Evolutionary conservation across 495 filamentous ascomycete genomes (phyloP).

Genomic region (Pyrenula massariospora): DNA sequence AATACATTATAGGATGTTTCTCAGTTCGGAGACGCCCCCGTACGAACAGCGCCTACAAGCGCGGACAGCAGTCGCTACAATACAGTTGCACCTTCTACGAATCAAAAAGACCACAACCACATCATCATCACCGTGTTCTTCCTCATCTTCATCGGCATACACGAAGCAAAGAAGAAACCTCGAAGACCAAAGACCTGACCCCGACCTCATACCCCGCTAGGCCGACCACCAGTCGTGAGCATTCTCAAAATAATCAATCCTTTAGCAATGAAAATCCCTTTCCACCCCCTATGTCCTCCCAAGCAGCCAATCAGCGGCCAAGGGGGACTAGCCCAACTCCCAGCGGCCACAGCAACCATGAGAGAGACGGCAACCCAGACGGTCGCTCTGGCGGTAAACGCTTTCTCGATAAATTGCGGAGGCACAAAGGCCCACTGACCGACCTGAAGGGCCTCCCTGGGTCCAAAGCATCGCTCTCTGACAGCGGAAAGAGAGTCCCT

Average conservation of each 20-base stretch:
- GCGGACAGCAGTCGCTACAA: constrained; percentile 58
- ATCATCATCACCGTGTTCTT: constrained; percentile 38
- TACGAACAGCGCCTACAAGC: constrained; percentile 58
- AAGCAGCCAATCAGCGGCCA: constrained; percentile 31
- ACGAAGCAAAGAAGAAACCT: constrained; percentile 60
- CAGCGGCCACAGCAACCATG: constrained; percentile 47
- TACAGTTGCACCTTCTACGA: constrained; percentile 19
- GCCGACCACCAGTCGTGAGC: constrained; percentile 58
- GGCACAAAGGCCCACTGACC: constrained; percentile 44
- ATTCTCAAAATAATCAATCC: constrained; percentile 43
- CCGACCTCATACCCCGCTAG: constrained; percentile 33
- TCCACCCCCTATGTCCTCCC: constrained; percentile 33
- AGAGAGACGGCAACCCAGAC: constrained; percentile 35
- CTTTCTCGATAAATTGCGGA: constrained; percentile 52
- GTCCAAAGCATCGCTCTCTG: constrained; percentile 42
- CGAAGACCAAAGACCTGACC: constrained; percentile 31
- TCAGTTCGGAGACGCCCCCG: constrained; percentile 71
- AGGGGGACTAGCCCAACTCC: constrained; percentile 66
- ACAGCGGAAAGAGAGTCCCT: constrained; percentile 34
- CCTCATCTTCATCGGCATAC: constrained; percentile 58
- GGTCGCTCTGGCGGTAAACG: constrained; percentile 53
- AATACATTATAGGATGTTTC: constrained; percentile 51
- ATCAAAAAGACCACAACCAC: constrained; percentile 37
- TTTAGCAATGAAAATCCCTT: constrained; percentile 31
- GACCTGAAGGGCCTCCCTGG: constrained; percentile 25